A percentile compares a stretch with the other conserved stretches of the same genome.
Conservation (phyloP, 176 grass and related monocot genomes). For the Pharus latifolius region DNA sequence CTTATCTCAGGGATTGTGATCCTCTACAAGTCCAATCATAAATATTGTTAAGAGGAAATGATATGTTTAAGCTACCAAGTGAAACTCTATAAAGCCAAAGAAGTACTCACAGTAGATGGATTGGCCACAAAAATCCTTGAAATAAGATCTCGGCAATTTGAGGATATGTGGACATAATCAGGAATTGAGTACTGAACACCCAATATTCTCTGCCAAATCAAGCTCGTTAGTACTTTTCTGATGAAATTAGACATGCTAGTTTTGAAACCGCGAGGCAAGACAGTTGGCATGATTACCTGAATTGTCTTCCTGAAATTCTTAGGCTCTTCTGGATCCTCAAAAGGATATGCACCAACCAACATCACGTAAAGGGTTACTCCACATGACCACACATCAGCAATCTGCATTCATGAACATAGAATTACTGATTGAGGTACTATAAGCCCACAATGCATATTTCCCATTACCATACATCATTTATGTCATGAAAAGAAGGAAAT, state of each 20-base stretch:
- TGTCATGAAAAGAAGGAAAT: neutral
- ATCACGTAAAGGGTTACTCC: constrained; percentile 93
- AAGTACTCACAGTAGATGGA: constrained; percentile 62
- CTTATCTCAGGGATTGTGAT: constrained; percentile 83
- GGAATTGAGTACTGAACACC: constrained; percentile 93
- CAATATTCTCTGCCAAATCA: constrained; percentile 71
- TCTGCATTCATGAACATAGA: constrained; percentile 27
- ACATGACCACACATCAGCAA: constrained; percentile 95
- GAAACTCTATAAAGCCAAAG: neutral
- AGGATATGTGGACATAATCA: constrained; percentile 82
- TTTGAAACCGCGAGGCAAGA: neutral
- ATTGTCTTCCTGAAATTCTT: constrained; percentile 94
- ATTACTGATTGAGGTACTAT: neutral
- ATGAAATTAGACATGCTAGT: neutral
- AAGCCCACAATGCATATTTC: neutral
- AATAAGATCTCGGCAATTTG: constrained; percentile 75
- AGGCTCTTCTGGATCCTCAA: constrained; percentile 83
- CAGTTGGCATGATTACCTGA: constrained; percentile 32
- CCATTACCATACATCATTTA: neutral
- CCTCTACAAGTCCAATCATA: constrained; percentile 28
- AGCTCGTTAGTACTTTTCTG: neutral
- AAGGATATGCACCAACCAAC: constrained; percentile 94
- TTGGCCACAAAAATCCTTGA: constrained; percentile 73
- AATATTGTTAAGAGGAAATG: neutral
- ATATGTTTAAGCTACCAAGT: neutral